Conservation (phyloP, 2,329 filamentous ascomycete species). For the Cytospora leucostoma region DNA sequence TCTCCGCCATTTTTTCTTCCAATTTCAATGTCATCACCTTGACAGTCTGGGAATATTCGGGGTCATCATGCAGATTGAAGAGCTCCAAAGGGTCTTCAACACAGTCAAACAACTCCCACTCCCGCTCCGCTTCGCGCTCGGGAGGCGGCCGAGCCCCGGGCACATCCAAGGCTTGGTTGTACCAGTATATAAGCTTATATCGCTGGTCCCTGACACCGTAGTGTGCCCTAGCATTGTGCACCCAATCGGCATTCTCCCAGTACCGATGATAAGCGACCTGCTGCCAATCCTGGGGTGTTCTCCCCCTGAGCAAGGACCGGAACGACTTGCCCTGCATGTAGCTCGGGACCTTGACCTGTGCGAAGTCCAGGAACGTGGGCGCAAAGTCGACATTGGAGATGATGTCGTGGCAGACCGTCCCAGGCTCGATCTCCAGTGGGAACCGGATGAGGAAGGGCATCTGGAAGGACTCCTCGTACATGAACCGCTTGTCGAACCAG, state of each 20-base stretch:
- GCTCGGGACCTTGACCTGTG: conserved; percentile 42
- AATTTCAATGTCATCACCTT: conserved; percentile 44
- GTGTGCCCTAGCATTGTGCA: conserved; percentile 53
- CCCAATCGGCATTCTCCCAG: conserved; percentile 56
- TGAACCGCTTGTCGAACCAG: conserved; percentile 61
- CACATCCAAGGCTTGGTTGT: conserved; percentile 50
- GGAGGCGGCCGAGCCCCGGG: conserved; percentile 45
- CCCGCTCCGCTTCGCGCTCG: conserved; percentile 41
- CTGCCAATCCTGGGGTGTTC: conserved; percentile 47
- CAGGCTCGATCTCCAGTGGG: conserved; percentile 43
- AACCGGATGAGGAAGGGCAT: conserved; percentile 56
- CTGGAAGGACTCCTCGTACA: conserved; percentile 59
- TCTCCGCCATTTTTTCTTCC: conserved; percentile 53
- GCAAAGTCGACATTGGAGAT: conserved; percentile 58
- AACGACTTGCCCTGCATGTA: conserved; percentile 57
- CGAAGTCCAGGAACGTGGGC: conserved; percentile 50
- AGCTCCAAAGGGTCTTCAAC: conserved; percentile 51
- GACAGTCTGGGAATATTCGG: conserved; percentile 41
- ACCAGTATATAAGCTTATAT: conserved; percentile 60
- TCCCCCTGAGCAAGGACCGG: conserved; percentile 39
- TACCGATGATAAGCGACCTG: conserved; percentile 57
- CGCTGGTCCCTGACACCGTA: conserved; percentile 53
- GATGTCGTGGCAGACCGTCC: conserved; percentile 48
- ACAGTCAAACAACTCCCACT: conserved; percentile 59
- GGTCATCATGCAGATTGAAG: conserved; percentile 48